A percentile compares a stretch with the other conserved stretches of the same genome.
Conservation (phyloP, 768 basidiomycete species). For the Panaeolus papilionaceus region DNA sequence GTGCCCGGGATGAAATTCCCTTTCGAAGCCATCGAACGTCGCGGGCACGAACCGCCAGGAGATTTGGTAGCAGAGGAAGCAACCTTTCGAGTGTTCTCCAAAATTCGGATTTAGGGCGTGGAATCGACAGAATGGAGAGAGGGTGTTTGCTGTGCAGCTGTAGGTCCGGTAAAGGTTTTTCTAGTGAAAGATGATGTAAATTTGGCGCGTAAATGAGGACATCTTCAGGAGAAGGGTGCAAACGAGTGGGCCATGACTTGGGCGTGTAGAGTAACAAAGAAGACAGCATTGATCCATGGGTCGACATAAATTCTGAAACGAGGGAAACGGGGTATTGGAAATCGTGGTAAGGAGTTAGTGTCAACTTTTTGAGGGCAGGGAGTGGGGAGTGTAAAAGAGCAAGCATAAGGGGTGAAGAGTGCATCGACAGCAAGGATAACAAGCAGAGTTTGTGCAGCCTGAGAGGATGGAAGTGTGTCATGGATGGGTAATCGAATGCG, state of each 20-base stretch:
- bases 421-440: constrained; percentile 69
- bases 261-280: constrained; percentile 74
- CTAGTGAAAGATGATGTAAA: constrained; percentile 75
- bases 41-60: constrained; percentile 63
- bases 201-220: constrained; percentile 57
- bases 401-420: constrained; percentile 66
- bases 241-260: constrained; percentile 69
- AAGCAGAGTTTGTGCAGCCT: constrained; percentile 62
- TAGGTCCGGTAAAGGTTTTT: constrained; percentile 67
- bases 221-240: constrained; percentile 58
- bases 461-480: constrained; percentile 49
- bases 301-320: constrained; percentile 60
- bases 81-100: constrained; percentile 60
- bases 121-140: constrained; percentile 74
- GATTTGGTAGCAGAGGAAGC: constrained; percentile 60
- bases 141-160: constrained; percentile 41
- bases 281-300: constrained; percentile 62
- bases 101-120: constrained; percentile 69
- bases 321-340: constrained; percentile 63
- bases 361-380: constrained; percentile 67
- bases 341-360: constrained; percentile 78
- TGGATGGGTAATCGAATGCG: constrained; percentile 32
- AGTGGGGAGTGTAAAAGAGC: constrained; percentile 65
- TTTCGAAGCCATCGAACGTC: constrained; percentile 77
- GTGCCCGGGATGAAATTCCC: constrained; percentile 69